A percentile compares a stretch with the other conserved stretches of the same genome.
Evolutionary conservation across 495 filamentous ascomycete genomes (phyloP).

Genomic region (Talaromyces nanjingensis): DNA sequence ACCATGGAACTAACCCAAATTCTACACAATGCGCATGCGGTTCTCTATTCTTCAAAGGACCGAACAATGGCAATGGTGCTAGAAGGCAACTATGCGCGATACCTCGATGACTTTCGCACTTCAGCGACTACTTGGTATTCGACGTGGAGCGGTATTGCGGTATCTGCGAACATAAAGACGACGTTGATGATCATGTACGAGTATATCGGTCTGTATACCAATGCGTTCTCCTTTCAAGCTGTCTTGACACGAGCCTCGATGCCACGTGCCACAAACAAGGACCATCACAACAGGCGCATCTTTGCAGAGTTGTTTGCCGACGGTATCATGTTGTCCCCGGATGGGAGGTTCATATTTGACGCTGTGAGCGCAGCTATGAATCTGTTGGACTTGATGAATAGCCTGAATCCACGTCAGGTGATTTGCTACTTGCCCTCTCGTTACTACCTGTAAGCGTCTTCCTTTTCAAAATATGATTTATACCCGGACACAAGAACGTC

Average conservation of each 20-base stretch:
- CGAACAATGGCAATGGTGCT: neutral
- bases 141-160: neutral
- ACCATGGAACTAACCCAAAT: neutral
- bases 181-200: neutral
- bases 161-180: neutral
- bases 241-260: neutral
- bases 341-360: neutral
- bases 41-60: neutral
- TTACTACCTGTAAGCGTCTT: neutral
- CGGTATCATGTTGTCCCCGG: neutral
- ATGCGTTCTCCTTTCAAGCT: neutral
- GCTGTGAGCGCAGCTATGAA: neutral
- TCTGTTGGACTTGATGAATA: neutral
- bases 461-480: too few relatives aligned
- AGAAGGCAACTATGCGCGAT: neutral
- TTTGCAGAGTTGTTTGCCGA: neutral
- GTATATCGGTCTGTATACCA: neutral
- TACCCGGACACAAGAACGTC: neutral
- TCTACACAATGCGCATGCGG: neutral
- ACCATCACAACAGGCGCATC: neutral
- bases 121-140: neutral
- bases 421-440: neutral
- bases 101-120: neutral
- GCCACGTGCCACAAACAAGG: neutral
- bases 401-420: neutral